A percentile compares a stretch with the other conserved stretches of the same genome.
phyloP scores from a whole-genome alignment of 2,329 filamentous ascomycete genomes.

The Arthrocladium fulminans region DNA sequence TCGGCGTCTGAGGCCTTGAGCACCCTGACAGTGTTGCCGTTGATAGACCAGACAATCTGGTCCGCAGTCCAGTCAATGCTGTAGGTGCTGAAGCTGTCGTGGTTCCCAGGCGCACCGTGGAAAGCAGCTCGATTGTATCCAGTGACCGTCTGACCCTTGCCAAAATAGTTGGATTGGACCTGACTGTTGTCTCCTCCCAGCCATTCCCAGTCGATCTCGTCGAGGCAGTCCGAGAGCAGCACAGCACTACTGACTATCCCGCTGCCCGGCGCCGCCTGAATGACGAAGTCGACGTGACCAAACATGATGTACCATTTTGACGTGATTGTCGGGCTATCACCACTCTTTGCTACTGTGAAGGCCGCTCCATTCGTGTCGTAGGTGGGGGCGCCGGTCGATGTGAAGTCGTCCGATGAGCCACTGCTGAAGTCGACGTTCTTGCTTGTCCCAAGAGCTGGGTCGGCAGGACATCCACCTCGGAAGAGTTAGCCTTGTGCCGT shows the following conservation, averaged over 20 bases:
- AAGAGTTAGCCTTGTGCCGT: not conserved
- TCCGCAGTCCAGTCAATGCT: conserved; percentile 58
- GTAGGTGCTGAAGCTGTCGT: conserved; percentile 38
- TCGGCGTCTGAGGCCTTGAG: conserved; percentile 52
- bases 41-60: conserved; percentile 55
- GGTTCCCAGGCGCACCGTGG: conserved; percentile 57
- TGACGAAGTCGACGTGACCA: conserved; percentile 73
- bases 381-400: conserved; percentile 56
- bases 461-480: conserved; percentile 50
- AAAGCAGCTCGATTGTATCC: conserved; percentile 83
- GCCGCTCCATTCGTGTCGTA: conserved; percentile 69
- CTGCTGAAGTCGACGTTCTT: conserved; percentile 75
- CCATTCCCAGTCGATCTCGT: conserved; percentile 98
- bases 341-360: conserved; percentile 68
- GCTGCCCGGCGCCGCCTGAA: conserved; percentile 77
- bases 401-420: conserved; percentile 71
- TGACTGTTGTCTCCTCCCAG: conserved; percentile 65
- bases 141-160: conserved; percentile 69
- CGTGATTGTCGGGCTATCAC: conserved; percentile 75
- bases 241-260: conserved; percentile 93
- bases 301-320: conserved; percentile 99
- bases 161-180: conserved; percentile 97
- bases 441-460: conserved; percentile 75
- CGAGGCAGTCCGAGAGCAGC: conserved; percentile 79
- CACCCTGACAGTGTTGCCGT: conserved; percentile 53